phyloP scores from a whole-genome alignment of 2,329 filamentous ascomycete genomes.

The Alternaria panax region DNA sequence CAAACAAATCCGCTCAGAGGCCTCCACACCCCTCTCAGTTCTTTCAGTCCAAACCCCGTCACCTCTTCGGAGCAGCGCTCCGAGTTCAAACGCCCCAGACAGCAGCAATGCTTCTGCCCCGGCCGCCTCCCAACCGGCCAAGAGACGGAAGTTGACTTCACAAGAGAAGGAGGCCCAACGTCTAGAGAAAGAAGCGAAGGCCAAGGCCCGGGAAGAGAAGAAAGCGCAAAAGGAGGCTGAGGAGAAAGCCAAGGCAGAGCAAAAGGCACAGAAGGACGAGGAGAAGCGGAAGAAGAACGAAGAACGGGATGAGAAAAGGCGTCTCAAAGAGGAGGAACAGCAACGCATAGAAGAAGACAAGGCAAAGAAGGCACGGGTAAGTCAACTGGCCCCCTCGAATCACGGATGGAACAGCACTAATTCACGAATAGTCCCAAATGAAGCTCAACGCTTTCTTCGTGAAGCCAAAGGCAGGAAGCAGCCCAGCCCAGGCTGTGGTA shows the following conservation, averaged over 20 bases:
- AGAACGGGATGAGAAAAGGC: conserved; percentile 51
- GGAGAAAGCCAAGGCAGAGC: conserved; percentile 47
- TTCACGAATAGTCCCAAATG: conserved; percentile 46
- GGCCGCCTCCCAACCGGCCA: conserved; percentile 44
- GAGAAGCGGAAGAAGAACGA: conserved; percentile 46
- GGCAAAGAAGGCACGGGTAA: conserved; percentile 51
- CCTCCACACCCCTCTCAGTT: conserved; percentile 42
- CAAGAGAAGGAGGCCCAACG: conserved; percentile 53
- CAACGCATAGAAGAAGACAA: conserved; percentile 53
- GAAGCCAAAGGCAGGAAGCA: conserved; percentile 49
- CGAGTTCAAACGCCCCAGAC: conserved; percentile 20
- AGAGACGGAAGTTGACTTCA: conserved; percentile 53
- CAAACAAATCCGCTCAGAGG: conserved; percentile 33
- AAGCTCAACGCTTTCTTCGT: conserved; percentile 56
- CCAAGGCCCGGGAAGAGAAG: conserved; percentile 46
- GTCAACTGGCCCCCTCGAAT: conserved; percentile 22
- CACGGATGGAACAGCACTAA: conserved; percentile 24
- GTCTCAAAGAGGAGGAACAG: conserved; percentile 57
- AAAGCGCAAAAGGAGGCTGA: conserved; percentile 47
- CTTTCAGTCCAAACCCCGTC: conserved; percentile 46
- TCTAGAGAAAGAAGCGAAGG: conserved; percentile 50
- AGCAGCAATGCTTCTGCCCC: conserved; percentile 19
- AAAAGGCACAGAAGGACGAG: conserved; percentile 47
- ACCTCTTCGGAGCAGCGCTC: conserved; percentile 26
- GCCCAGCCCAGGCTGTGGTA: conserved; percentile 38